These are phyloP conservation scores for Sphaerosporella brunnea DNA, from an alignment of 495 filamentous ascomycete species.

Conservation along the genomic window DNA sequence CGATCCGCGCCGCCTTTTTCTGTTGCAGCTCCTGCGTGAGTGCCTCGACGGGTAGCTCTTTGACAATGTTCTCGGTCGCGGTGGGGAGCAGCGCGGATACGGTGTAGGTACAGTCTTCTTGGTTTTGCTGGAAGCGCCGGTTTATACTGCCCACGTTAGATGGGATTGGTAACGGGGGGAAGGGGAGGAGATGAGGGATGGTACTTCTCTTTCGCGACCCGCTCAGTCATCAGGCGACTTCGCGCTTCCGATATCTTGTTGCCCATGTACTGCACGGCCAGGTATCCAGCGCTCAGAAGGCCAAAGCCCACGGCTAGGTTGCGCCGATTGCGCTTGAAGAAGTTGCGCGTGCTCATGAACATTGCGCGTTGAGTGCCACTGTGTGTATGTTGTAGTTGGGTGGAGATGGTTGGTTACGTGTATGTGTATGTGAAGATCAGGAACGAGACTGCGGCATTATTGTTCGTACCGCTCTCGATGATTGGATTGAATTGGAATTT, in stretches of 20 bases:
- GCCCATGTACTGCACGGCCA: slow-evolving; percentile 81
- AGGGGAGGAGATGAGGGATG: background rate
- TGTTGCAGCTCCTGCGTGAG: slow-evolving; percentile 82
- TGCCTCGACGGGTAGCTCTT: slow-evolving; percentile 72
- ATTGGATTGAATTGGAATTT: too few relatives aligned
- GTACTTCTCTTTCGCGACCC: slow-evolving; percentile 90
- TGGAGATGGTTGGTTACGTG: background rate
- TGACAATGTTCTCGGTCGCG: slow-evolving; percentile 70
- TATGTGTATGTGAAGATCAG: background rate
- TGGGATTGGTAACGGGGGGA: slow-evolving; percentile 13
- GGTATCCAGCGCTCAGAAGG: slow-evolving; percentile 72
- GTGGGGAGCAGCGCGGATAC: slow-evolving; percentile 88
- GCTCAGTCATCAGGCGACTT: slow-evolving; percentile 86
- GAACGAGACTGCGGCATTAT: too few relatives aligned
- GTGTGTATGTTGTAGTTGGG: background rate
- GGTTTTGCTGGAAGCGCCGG: slow-evolving; percentile 92
- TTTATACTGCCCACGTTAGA: slow-evolving; percentile 41
- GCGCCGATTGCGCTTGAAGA: slow-evolving; percentile 82
- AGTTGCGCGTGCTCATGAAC: slow-evolving; percentile 43
- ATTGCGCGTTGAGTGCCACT: too few relatives aligned
- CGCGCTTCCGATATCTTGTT: slow-evolving; percentile 78
- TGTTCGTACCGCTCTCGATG: too few relatives aligned
- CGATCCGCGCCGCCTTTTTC: slow-evolving; percentile 66
- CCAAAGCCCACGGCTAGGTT: slow-evolving; percentile 73
- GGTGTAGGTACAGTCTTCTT: slow-evolving; percentile 97